Conservation (phyloP, 78 protist genomes). For the Dictyostelium brefeldianum region DNA sequence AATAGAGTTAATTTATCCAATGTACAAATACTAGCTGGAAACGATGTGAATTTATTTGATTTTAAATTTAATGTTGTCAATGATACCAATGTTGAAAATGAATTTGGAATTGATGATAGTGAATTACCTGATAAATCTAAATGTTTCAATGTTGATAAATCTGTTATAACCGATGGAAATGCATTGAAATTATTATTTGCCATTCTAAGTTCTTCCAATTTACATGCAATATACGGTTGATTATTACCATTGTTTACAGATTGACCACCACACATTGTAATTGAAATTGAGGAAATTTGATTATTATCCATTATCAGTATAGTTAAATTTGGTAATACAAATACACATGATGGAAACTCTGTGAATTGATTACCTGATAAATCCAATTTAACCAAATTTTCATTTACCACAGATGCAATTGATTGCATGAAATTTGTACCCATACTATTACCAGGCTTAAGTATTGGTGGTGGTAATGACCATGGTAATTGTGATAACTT, state of each 20-base stretch:
- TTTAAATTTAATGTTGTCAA: conserved; percentile 15
- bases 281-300: background rate
- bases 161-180: conserved; percentile 26
- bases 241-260: background rate
- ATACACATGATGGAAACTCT: conserved; percentile 27
- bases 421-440: background rate
- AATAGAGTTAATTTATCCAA: background rate
- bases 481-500: conserved; percentile 22
- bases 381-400: background rate
- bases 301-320: conserved; percentile 1
- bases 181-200: conserved; percentile 9
- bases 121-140: conserved; percentile 43
- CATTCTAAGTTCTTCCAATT: conserved; percentile 5
- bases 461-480: conserved; percentile 26
- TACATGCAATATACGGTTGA: conserved; percentile 17
- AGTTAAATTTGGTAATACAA: conserved; percentile 10
- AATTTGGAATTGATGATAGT: conserved; percentile 23
- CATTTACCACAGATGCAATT: background rate
- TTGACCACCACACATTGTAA: background rate
- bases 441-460: background rate
- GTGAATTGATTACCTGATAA: conserved; percentile 12
- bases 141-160: background rate
- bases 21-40: conserved; percentile 62
- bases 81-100: background rate
- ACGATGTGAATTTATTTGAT: conserved; percentile 33